phyloP scores from a whole-genome alignment of 1,139 yeast species.

The Kurtzmaniella quercitrusa region DNA sequence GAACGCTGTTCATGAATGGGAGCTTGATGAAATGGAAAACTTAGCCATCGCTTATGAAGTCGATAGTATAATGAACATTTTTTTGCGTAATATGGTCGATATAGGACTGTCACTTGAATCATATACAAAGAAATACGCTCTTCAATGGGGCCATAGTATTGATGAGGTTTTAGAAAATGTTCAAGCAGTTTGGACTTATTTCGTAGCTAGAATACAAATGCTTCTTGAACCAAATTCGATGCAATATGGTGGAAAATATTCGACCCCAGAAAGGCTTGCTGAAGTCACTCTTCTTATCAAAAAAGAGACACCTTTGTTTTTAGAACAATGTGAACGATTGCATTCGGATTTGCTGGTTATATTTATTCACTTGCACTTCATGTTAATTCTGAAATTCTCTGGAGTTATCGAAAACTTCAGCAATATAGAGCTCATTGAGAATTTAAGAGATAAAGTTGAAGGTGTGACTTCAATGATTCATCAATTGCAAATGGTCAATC shows the following conservation, averaged over 20 bases:
- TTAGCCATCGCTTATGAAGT: background rate
- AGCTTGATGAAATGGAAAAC: background rate
- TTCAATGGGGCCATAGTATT: no score
- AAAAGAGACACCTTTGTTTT: background rate
- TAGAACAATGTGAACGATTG: background rate
- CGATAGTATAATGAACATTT: background rate
- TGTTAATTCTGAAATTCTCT: background rate
- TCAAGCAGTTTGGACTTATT: background rate
- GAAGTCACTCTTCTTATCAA: no score
- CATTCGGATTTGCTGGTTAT: background rate
- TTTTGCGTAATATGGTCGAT: background rate
- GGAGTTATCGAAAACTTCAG: background rate
- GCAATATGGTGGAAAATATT: no score
- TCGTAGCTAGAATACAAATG: background rate
- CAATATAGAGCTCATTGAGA: slow-evolving; percentile 23
- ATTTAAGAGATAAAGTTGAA: slow-evolving; percentile 20
- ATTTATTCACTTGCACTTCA: background rate
- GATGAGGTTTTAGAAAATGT: no score
- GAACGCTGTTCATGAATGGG: background rate
- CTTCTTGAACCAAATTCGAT: no score
- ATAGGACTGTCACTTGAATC: background rate
- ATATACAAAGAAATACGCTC: background rate
- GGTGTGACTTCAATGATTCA: slow-evolving; percentile 11
- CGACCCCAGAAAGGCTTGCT: no score
- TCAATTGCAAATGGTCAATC: slow-evolving; percentile 10